A percentile compares a stretch with the other conserved stretches of the same genome.
Conservation (phyloP, 1,284 basidiomycete species). For the Cerioporus squamosus region DNA sequence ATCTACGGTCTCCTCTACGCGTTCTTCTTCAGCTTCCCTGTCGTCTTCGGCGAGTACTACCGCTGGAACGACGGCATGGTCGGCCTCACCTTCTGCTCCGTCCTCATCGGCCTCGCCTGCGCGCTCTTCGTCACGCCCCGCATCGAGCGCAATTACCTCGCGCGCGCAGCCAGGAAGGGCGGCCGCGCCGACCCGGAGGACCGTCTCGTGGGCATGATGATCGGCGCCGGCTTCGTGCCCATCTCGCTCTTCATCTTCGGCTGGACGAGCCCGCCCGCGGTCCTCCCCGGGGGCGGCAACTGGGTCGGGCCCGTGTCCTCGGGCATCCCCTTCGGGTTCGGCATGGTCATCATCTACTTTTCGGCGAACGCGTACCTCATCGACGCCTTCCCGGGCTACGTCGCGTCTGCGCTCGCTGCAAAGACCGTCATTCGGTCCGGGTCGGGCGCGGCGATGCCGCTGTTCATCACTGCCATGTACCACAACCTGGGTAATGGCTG, state of each 20-base stretch:
- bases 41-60: conserved; percentile 55
- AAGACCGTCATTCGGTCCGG: conserved; percentile 72
- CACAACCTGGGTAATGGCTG: conserved; percentile 53
- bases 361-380: conserved; percentile 56
- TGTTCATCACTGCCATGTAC: conserved; percentile 62
- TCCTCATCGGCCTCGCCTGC: conserved; percentile 66
- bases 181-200: conserved; percentile 54
- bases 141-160: conserved; percentile 39
- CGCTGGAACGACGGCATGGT: conserved; percentile 60
- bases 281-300: conserved; percentile 37
- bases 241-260: conserved; percentile 46
- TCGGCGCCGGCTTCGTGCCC: conserved; percentile 53
- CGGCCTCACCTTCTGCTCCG: conserved; percentile 74
- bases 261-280: conserved; percentile 39
- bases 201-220: conserved; percentile 50
- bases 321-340: conserved; percentile 53
- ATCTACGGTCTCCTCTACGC: conserved; percentile 65
- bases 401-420: conserved; percentile 74
- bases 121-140: conserved; percentile 52
- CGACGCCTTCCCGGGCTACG: conserved; percentile 66
- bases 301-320: conserved; percentile 52
- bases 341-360: conserved; percentile 37
- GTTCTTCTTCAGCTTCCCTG: conserved; percentile 66
- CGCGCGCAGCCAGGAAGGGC: conserved; percentile 43
- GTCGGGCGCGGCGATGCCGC: conserved; percentile 69